phyloP scores from a whole-genome alignment of 2,329 filamentous ascomycete genomes.

The Didymella sp. region DNA sequence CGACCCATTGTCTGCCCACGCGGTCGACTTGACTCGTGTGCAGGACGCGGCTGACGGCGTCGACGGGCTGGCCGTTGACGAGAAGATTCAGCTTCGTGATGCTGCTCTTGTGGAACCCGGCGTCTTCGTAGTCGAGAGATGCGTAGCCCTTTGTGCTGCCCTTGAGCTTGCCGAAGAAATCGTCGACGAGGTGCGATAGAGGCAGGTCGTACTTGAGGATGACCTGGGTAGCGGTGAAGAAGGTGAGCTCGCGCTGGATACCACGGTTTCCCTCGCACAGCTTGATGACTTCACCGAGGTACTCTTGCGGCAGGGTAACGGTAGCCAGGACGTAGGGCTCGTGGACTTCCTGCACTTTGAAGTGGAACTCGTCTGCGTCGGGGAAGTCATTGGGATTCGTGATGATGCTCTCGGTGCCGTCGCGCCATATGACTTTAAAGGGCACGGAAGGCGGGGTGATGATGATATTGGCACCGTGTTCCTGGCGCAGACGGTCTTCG shows the following conservation, averaged over 20 bases:
- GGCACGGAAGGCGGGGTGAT: slow-evolving; percentile 96
- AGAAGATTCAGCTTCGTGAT: slow-evolving; percentile 90
- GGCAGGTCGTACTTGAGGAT: slow-evolving; percentile 93
- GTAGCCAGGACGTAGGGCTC: slow-evolving; percentile 82
- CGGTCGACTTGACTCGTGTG: slow-evolving; percentile 82
- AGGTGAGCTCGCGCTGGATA: slow-evolving; percentile 84
- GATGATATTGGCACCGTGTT: slow-evolving; percentile 93
- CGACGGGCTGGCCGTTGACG: slow-evolving; percentile 91
- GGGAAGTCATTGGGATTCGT: slow-evolving; percentile 90
- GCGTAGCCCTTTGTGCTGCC: slow-evolving; percentile 94
- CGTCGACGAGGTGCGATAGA: slow-evolving; percentile 88
- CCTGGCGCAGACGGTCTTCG: slow-evolving; percentile 90
- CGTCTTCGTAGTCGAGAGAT: slow-evolving; percentile 94
- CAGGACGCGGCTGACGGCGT: slow-evolving; percentile 90
- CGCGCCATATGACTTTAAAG: slow-evolving; percentile 80
- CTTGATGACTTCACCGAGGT: slow-evolving; percentile 92
- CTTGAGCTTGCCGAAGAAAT: slow-evolving; percentile 97
- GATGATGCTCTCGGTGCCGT: slow-evolving; percentile 79
- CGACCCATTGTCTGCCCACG: slow-evolving; percentile 85
- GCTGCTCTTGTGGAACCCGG: slow-evolving; percentile 79
- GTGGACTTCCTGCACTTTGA: slow-evolving; percentile 66
- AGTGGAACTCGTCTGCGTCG: slow-evolving; percentile 66
- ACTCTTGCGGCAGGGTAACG: slow-evolving; percentile 90
- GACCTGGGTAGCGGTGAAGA: slow-evolving; percentile 90
- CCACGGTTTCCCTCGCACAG: slow-evolving; percentile 90